Evolutionary conservation across 352 stramenopile species (phyloP).

Genomic region (Pythium aquatile): DNA sequence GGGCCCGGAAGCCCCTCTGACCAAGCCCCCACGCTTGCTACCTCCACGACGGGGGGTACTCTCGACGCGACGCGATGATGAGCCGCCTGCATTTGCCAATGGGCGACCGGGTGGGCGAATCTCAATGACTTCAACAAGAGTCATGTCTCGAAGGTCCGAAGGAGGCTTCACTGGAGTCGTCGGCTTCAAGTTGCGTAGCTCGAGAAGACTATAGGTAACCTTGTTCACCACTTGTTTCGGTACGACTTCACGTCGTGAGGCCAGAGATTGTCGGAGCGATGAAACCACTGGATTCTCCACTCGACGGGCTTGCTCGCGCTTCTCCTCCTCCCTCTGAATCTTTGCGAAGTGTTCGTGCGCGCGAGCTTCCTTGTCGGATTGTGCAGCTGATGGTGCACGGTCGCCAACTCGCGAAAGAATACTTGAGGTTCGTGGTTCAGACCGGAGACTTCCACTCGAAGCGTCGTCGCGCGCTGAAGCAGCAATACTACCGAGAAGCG

Average conservation of each 20-base stretch:
- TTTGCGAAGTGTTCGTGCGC: conserved; percentile 47
- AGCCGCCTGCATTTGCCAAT: conserved; percentile 6
- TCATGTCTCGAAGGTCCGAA: conserved; percentile 63
- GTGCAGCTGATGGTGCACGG: not conserved
- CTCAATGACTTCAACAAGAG: conserved; percentile 57
- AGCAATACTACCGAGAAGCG: not conserved
- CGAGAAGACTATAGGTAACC: conserved; percentile 46
- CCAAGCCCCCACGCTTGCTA: conserved; percentile 16
- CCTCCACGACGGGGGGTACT: conserved; percentile 17
- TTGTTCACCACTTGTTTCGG: conserved; percentile 37
- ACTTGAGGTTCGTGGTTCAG: conserved; percentile 3
- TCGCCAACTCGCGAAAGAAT: conserved; percentile 26
- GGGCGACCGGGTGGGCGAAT: conserved; percentile 26
- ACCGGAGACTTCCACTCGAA: not conserved
- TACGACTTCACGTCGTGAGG: conserved; percentile 15
- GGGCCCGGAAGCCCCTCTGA: conserved; percentile 4
- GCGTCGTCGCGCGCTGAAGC: not conserved
- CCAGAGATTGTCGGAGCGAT: conserved; percentile 43
- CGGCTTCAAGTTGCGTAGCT: conserved; percentile 45
- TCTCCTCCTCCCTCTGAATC: conserved; percentile 51
- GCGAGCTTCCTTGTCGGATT: conserved; percentile 23
- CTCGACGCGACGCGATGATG: conserved; percentile 17
- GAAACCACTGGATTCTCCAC: conserved; percentile 45
- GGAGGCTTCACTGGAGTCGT: conserved; percentile 36
- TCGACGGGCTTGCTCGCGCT: conserved; percentile 39